Evolutionary conservation across 2,329 filamentous ascomycete genomes (phyloP).

Genomic region (Helotiales sp.): DNA sequence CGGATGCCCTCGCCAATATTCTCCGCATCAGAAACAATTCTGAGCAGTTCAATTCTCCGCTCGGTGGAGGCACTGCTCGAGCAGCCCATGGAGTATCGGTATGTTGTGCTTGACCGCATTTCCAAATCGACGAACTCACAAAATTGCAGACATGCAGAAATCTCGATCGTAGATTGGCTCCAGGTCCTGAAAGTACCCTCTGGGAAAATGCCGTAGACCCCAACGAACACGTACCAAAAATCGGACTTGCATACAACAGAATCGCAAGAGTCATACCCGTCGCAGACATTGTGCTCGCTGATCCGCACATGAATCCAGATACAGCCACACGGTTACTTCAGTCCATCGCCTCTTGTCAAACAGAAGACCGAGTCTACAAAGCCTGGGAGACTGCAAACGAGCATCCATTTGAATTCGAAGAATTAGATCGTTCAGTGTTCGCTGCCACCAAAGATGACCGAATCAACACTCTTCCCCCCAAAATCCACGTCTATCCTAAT

Average conservation of each 20-base stretch:
- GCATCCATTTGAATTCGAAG: not conserved
- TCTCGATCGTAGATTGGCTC: constrained; percentile 1
- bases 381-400: not conserved
- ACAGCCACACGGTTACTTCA: not conserved
- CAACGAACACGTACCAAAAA: not conserved
- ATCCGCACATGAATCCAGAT: not conserved
- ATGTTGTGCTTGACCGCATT: not conserved
- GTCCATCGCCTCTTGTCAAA: not conserved
- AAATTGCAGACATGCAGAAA: not conserved
- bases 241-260: not conserved
- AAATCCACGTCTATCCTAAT: not conserved
- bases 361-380: not conserved
- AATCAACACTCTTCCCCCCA: not conserved
- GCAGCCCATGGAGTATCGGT: constrained; percentile 2
- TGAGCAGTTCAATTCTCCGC: not conserved
- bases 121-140: not conserved
- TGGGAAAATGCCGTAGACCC: not conserved
- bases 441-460: not conserved
- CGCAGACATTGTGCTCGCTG: not conserved
- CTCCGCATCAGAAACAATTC: not conserved
- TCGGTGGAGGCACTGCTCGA: not conserved
- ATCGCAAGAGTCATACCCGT: constrained; percentile 1
- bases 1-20: not conserved
- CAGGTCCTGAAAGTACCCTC: not conserved
- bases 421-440: not conserved